phyloP scores from a whole-genome alignment of 2,329 filamentous ascomycete species.

The Arthrobotrys conoides region DNA sequence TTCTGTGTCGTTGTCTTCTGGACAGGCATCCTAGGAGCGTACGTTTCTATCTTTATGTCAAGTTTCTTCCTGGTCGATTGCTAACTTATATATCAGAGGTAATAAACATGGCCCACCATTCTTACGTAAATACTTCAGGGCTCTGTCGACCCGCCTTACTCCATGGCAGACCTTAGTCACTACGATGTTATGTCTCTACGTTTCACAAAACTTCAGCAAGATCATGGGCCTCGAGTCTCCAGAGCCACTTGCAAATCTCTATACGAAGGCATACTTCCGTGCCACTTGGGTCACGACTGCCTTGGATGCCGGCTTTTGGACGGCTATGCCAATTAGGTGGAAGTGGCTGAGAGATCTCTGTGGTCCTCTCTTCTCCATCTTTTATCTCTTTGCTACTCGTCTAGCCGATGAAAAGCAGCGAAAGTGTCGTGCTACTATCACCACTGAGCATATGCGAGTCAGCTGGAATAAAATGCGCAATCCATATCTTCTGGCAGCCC shows the following conservation, averaged over 20 bases:
- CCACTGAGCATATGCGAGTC: slow-evolving; percentile 89
- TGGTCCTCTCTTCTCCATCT: slow-evolving; percentile 85
- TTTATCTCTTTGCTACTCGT: slow-evolving; percentile 93
- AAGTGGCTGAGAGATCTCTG: slow-evolving; percentile 86
- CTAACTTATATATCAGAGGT: slow-evolving; percentile 73
- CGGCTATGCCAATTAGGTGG: slow-evolving; percentile 88
- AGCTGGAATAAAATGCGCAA: slow-evolving; percentile 96
- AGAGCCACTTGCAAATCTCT: slow-evolving; percentile 93
- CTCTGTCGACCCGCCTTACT: slow-evolving; percentile 80
- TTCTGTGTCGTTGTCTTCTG: slow-evolving; percentile 92
- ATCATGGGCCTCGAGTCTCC: slow-evolving; percentile 91
- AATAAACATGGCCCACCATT: slow-evolving; percentile 87
- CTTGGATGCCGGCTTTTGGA: slow-evolving; percentile 97
- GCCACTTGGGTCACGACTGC: slow-evolving; percentile 97
- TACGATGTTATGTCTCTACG: slow-evolving; percentile 91
- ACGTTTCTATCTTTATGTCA: slow-evolving; percentile 64
- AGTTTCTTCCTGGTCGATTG: slow-evolving; percentile 3
- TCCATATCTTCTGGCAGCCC: slow-evolving; percentile 76
- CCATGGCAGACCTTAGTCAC: slow-evolving; percentile 90
- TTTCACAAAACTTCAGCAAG: slow-evolving; percentile 92
- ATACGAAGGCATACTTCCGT: slow-evolving; percentile 91
- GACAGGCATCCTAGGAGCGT: slow-evolving; percentile 86
- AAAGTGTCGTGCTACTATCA: slow-evolving; percentile 87
- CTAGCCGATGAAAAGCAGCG: slow-evolving; percentile 93
- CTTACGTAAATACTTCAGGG: slow-evolving; percentile 78